phyloP scores from a whole-genome alignment of 2,329 filamentous ascomycete genomes.

The Beauveria brongniartii region DNA sequence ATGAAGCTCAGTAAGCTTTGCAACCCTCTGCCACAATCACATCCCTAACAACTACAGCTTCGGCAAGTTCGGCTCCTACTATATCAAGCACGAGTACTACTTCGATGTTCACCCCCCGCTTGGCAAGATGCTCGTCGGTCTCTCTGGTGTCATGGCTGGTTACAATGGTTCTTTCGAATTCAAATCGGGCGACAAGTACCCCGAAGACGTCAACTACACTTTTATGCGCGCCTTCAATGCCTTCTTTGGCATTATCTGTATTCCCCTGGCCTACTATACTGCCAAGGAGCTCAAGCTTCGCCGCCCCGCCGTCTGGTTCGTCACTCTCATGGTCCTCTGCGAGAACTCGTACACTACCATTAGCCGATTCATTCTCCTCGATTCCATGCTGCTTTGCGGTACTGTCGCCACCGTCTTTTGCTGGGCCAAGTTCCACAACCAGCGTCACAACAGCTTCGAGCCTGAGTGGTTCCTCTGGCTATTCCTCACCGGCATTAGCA shows the following conservation, averaged over 20 bases:
- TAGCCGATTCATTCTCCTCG: conserved; percentile 93
- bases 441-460: conserved; percentile 79
- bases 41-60: conserved; percentile 46
- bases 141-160: conserved; percentile 91
- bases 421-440: conserved; percentile 93
- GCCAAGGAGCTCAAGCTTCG: conserved; percentile 83
- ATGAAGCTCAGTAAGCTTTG: conserved; percentile 52
- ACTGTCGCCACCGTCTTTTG: conserved; percentile 97
- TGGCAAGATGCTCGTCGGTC: conserved; percentile 95
- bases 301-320: conserved; percentile 83
- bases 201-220: conserved; percentile 87
- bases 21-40: conserved; percentile 13
- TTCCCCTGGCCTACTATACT: conserved; percentile 92
- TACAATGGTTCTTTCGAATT: conserved; percentile 99
- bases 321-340: conserved; percentile 94
- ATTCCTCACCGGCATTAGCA: conserved; percentile 85
- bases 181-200: conserved; percentile 96
- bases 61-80: conserved; percentile 97
- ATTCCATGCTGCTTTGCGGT: conserved; percentile 97
- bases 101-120: conserved; percentile 87
- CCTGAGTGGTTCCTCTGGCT: conserved; percentile 93
- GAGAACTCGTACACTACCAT: conserved; percentile 99
- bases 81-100: conserved; percentile 98
- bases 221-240: conserved; percentile 99
- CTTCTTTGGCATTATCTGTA: conserved; percentile 83